phyloP scores from a whole-genome alignment of 2,329 filamentous ascomycete genomes.

The Diaporthe sp. region DNA sequence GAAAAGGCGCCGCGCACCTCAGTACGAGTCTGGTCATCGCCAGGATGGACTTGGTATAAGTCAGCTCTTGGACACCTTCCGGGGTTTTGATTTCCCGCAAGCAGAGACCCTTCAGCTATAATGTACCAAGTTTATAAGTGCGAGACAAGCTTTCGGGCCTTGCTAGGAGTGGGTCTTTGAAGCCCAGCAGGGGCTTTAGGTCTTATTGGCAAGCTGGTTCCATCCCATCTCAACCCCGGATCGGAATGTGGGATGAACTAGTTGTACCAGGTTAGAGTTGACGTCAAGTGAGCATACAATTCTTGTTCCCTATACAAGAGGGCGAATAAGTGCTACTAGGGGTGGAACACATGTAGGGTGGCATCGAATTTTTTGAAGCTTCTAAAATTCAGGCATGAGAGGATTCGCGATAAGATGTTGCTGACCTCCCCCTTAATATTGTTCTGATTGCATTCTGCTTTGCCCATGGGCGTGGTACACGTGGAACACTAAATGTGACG shows the following conservation, averaged over 20 bases:
- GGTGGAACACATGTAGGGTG: not conserved
- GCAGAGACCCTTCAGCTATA: not conserved
- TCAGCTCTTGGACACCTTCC: not conserved
- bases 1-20: not conserved
- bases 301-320: not conserved
- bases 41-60: not conserved
- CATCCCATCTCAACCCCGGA: not conserved
- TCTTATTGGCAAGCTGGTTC: not conserved
- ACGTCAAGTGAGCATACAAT: not conserved
- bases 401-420: too few relatives aligned
- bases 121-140: too few relatives aligned
- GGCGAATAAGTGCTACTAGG: not conserved
- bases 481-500: not conserved
- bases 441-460: not conserved
- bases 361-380: not conserved
- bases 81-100: not conserved
- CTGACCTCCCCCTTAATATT: not conserved
- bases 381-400: not conserved
- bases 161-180: not conserved
- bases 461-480: not conserved
- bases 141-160: not conserved
- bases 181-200: not conserved
- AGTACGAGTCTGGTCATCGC: not conserved
- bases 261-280: not conserved
- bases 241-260: not conserved